phyloP scores from a whole-genome alignment of 176 grass and related monocot genomes.

The Saccharum spontaneum region DNA sequence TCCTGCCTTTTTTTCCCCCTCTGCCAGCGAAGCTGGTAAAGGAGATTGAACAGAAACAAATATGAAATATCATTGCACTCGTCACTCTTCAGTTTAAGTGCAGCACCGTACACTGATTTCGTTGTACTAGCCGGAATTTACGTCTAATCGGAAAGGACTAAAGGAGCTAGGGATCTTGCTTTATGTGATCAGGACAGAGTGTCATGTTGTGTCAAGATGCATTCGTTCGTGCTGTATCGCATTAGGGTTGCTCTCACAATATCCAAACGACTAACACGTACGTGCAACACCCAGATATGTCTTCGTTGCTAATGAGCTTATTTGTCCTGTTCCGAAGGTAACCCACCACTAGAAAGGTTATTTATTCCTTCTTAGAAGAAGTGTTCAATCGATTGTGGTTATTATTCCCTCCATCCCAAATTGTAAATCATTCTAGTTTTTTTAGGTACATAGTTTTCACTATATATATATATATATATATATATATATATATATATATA shows the following conservation, averaged over 20 bases:
- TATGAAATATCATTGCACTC: conserved; percentile 20
- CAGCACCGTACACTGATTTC: background rate
- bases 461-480: too few relatives aligned
- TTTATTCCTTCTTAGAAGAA: background rate
- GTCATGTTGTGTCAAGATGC: conserved; percentile 39
- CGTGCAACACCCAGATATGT: background rate
- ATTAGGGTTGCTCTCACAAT: background rate
- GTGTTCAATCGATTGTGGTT: too few relatives aligned
- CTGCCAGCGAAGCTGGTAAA: conserved; percentile 25
- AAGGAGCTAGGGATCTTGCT: conserved; percentile 7
- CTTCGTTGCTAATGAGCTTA: conserved; percentile 20
- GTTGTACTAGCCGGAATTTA: background rate
- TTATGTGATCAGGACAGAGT: conserved; percentile 30
- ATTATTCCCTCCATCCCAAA: too few relatives aligned
- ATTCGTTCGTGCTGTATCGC: conserved; percentile 30
- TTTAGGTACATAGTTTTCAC: too few relatives aligned
- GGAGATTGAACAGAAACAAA: background rate
- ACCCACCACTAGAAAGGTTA: background rate
- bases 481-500: too few relatives aligned
- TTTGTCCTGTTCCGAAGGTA: background rate
- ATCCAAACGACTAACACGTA: conserved; percentile 10
- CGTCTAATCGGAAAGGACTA: conserved; percentile 7
- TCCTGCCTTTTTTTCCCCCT: background rate
- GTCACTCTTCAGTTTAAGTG: conserved; percentile 3
- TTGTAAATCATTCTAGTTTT: too few relatives aligned